phyloP scores from a whole-genome alignment of 2,329 filamentous ascomycete genomes.

The Ustulina deusta region DNA sequence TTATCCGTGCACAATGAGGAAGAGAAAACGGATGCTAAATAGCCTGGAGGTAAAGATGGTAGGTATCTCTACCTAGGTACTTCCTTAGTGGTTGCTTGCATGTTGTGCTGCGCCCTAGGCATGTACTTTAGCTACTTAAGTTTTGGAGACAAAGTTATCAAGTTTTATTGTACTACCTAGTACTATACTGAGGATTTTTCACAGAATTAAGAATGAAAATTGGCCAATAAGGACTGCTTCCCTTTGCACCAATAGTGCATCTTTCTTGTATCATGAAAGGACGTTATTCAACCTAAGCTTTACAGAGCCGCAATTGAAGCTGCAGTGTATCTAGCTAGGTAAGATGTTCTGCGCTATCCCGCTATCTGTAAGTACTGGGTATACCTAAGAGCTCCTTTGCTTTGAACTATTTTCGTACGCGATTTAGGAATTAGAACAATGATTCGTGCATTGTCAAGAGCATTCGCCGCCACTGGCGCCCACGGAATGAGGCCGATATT shows the following conservation, averaged over 20 bases:
- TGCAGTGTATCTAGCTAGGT: conserved; percentile 46
- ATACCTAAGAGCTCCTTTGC: conserved; percentile 19
- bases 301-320: conserved; percentile 42
- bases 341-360: conserved; percentile 21
- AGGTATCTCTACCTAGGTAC: no score
- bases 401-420: conserved; percentile 20
- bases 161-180: background rate
- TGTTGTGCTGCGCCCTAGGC: no score
- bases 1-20: no score
- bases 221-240: conserved; percentile 15
- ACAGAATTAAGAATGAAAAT: conserved; percentile 12
- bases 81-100: no score
- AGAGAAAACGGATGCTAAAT: no score
- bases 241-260: conserved; percentile 34
- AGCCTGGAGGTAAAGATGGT: no score
- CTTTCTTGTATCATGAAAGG: conserved; percentile 39
- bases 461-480: conserved; percentile 43
- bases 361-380: conserved; percentile 5
- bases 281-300: conserved; percentile 45
- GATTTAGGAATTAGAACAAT: conserved; percentile 36
- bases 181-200: background rate
- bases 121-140: no score
- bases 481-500: conserved; percentile 48
- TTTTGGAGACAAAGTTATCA: no score
- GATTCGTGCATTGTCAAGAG: conserved; percentile 45